phyloP scores from a whole-genome alignment of 768 basidiomycete genomes.

The Amanita rimosa region DNA sequence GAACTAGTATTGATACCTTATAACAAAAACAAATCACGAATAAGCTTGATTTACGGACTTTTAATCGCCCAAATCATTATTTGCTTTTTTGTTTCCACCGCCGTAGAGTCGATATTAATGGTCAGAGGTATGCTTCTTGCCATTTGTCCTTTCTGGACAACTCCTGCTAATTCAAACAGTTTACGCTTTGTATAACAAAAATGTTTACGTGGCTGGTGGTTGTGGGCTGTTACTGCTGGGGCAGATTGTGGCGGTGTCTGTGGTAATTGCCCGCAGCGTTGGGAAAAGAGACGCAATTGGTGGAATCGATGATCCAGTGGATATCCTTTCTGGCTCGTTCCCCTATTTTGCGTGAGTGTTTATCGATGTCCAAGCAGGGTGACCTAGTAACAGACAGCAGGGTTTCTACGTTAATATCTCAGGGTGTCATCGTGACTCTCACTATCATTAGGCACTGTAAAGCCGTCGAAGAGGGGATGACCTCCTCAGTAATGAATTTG shows the following conservation, averaged over 20 bases:
- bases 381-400: background rate
- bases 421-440: background rate
- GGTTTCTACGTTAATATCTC: slow-evolving; percentile 1
- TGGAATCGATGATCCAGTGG: too few relatives aligned
- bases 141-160: background rate
- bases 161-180: background rate
- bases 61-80: slow-evolving; percentile 1
- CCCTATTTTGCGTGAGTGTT: slow-evolving; percentile 3
- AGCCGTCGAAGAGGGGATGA: background rate
- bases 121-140: background rate
- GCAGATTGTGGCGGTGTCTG: background rate
- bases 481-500: background rate
- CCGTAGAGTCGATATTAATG: slow-evolving; percentile 2
- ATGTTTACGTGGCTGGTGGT: background rate
- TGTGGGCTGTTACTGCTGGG: background rate
- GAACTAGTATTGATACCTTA: background rate
- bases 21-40: background rate
- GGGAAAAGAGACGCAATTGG: background rate
- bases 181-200: slow-evolving; percentile 3
- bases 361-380: background rate
- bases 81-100: background rate
- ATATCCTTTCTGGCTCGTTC: background rate
- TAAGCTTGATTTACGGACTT: background rate
- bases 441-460: background rate
- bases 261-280: background rate